Conservation (phyloP, 305 asterid genomes). For the Rubia balearica region DNA sequence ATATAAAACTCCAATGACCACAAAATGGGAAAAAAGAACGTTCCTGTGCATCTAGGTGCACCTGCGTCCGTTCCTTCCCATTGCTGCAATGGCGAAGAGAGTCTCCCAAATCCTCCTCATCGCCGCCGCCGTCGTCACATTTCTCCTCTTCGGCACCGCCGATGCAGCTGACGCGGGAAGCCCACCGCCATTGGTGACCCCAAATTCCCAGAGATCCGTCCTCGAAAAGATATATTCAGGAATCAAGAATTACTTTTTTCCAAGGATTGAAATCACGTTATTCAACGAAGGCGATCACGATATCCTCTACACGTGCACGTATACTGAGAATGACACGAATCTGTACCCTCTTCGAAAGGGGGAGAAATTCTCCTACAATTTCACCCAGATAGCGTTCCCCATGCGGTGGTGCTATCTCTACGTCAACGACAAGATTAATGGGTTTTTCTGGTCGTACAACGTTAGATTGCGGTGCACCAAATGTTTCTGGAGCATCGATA, state of each 20-base stretch:
- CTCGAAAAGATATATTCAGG: neutral
- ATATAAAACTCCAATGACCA: neutral
- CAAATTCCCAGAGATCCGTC: neutral
- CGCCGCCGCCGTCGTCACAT: neutral
- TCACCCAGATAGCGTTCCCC: slow-evolving; percentile 43
- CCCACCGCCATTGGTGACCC: neutral
- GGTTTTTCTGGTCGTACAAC: slow-evolving; percentile 66
- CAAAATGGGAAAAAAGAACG: neutral
- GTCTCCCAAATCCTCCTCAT: neutral
- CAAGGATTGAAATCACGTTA: slow-evolving; percentile 48
- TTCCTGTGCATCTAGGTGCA: neutral
- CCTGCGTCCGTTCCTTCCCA: neutral
- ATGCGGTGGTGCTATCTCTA: slow-evolving; percentile 78
- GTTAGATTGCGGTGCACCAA: slow-evolving; percentile 59
- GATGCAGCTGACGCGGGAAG: neutral
- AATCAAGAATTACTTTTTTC: slow-evolving; percentile 23
- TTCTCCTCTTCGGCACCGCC: neutral
- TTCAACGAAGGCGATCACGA: slow-evolving; percentile 42
- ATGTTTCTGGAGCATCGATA: slow-evolving; percentile 69
- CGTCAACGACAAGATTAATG: slow-evolving; percentile 33
- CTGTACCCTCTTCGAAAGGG: slow-evolving; percentile 28
- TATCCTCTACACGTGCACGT: slow-evolving; percentile 52
- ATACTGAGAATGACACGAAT: slow-evolving; percentile 24
- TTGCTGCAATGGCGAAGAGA: neutral
- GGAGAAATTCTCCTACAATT: slow-evolving; percentile 31